A percentile compares a stretch with the other conserved stretches of the same genome.
These are phyloP conservation scores for Funneliformis geosporum DNA, from an alignment of 192 early-diverging fungal genomes.

Conservation along the genomic window DNA sequence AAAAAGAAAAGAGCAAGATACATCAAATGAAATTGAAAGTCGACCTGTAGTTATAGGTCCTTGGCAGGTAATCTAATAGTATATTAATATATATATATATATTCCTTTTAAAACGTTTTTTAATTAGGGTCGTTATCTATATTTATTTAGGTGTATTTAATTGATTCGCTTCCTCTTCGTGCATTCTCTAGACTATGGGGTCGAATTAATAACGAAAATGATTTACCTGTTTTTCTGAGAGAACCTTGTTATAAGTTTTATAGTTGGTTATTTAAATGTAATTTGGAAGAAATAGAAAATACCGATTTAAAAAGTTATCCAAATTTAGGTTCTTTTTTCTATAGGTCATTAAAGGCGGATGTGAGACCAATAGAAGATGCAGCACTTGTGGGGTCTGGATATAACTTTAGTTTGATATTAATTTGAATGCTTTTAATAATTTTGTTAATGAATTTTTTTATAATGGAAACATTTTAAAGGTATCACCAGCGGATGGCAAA, in stretches of 20 bases:
- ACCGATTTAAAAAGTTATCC: conserved; percentile 76
- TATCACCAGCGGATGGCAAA: conserved; percentile 89
- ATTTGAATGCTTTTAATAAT: background rate
- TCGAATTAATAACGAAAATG: conserved; percentile 76
- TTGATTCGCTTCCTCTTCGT: conserved; percentile 86
- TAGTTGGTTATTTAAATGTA: conserved; percentile 84
- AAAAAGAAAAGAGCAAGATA: conserved; percentile 38
- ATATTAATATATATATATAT: background rate
- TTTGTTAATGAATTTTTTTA: background rate
- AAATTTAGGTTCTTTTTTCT: conserved; percentile 92
- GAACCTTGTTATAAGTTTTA: conserved; percentile 76
- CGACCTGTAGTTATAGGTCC: conserved; percentile 69
- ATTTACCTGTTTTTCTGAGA: conserved; percentile 78
- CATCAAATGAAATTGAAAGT: conserved; percentile 29
- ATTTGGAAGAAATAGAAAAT: conserved; percentile 92
- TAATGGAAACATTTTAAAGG: conserved; percentile 40
- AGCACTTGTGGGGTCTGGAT: conserved; percentile 53
- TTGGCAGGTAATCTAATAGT: conserved; percentile 67
- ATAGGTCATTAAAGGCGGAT: conserved; percentile 79
- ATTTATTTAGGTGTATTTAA: conserved; percentile 69
- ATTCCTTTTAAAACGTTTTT: conserved; percentile 7
- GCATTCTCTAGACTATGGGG: conserved; percentile 92
- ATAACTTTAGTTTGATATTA: background rate
- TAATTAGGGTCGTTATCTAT: background rate
- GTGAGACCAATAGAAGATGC: conserved; percentile 71